Percentiles rank a stretch among this genome's conserved stretches.
Conservation (phyloP, 106 monocot genomes). For the Allium sativum region DNA sequence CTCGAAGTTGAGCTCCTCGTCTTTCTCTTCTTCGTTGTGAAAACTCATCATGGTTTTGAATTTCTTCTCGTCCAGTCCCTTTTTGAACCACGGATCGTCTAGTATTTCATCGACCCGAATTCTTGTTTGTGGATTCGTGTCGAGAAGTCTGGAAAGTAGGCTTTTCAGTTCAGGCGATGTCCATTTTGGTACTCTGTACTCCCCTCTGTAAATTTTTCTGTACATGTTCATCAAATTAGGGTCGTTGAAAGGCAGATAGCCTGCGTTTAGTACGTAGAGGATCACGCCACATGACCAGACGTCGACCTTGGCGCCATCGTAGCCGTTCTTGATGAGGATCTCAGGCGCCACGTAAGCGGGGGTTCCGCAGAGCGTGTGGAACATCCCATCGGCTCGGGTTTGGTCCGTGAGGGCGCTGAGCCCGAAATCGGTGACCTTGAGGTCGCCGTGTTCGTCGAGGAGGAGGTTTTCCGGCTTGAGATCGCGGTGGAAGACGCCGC, state of each 20-base stretch:
- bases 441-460: constrained; percentile 46
- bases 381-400: constrained; percentile 1
- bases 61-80: constrained; percentile 12
- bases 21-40: constrained; percentile 7
- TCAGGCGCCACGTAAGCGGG: constrained; percentile 20
- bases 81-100: constrained; percentile 15
- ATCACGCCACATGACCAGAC: constrained; percentile 26
- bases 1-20: background rate
- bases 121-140: constrained; percentile 20
- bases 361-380: constrained; percentile 21
- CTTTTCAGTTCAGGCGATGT: constrained; percentile 12
- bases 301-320: constrained; percentile 12
- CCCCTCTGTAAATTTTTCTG: constrained; percentile 17
- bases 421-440: constrained; percentile 65
- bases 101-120: constrained; percentile 14
- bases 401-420: constrained; percentile 4
- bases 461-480: constrained; percentile 94
- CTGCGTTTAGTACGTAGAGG: constrained; percentile 22
- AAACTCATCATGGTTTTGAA: constrained; percentile 3
- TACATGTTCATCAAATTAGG: constrained; percentile 11
- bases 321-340: constrained; percentile 10
- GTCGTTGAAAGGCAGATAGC: constrained; percentile 24
- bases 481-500: constrained; percentile 86
- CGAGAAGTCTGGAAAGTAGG: constrained; percentile 16
- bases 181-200: constrained; percentile 21